Base-by-base conservation (phyloP, 129 eudicot species). In the Pulicaria dysenterica region DNA sequence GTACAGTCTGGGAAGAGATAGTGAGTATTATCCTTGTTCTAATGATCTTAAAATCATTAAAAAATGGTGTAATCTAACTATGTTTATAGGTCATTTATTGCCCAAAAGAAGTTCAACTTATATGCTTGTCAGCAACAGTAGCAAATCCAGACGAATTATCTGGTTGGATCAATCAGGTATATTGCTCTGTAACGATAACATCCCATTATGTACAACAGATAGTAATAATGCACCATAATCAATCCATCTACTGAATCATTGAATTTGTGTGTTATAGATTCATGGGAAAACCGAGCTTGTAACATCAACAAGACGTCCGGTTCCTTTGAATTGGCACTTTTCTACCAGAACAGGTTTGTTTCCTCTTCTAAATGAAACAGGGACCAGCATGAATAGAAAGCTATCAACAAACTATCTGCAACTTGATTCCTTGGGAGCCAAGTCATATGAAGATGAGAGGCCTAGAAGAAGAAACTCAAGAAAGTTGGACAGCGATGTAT, bases 1-100 rank as follows among this genome's bases (percentile, higher is more conserved):
- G 99, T 81, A 94, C 99, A 66, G 99, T 94, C 69, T 94, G 99
- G 99, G 99, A 94, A 83, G 99, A 94, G 86, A 94, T 88, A 16
- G 97, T 94, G 84, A 73, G 97, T 82, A 41, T 17, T 51, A 77
- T 58, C 58, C 51, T 15, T 62, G 7, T 65, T 44, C 38, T 37
- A 43, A 46, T 24, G 31, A 15, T 60, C 34, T 72, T 84, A 42
- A 39, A 31, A 57, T 71, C 55, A 31, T 54, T 43, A 44, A 39
- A 36, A n/a, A 41, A 17, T 51, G 10, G 38, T 78, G 46, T 69
- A 55, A 66, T 37, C 62, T 78, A 40, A 80, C 43, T 56, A 40
- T 53, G 44, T 16, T 60, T 73, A 37, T 72, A 94, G 99, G 93
- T 94, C 39, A 94, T 94, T 64, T 94, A 94, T 83, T 94, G 96